Evolutionary conservation across 257 asterid species (phyloP), one percentile per base, ranked within the genome.

Genomic region (Capsicum baccatum): DNA sequence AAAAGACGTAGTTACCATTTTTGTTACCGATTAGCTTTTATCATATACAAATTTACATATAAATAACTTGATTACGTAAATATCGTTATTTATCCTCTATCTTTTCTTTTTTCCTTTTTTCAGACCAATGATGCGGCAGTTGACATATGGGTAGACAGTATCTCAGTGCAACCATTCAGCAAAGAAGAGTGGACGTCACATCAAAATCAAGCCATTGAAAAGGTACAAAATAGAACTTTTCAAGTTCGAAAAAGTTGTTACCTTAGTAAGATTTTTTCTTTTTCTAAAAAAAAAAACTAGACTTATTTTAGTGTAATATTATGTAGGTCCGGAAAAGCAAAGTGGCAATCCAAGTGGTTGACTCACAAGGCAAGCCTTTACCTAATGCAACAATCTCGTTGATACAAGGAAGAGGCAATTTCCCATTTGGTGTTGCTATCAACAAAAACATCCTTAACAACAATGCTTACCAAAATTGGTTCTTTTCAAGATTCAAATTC

Each of bases 131-230:
- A 88, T 84, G 19, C 85, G 8, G 10, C 52, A 3, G 81, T 74
- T 60, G 86, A 86, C 50, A 52, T 88, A 78, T 86, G 86, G 86
- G 87, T 57, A 0, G 89, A 86, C 80, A 91, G 91, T 79, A 87
- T 93, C 64, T 93, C 97, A 1, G n/a, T 93, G 81, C 92, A 93
- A 84, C 89, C 93, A 15, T 93, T 93, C 86, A 93, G 92, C 17
- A 84, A 87, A 54, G 79, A 88, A 8, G 90, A 92, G 86, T 93
- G 97, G 96, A 83, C 83, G 26, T 52, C 87, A 5, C 92, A 92
- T 81, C 96, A 92, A 85, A 88, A 87, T 0, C 42, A 89, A 19
- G 91, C 83, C 73, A 89, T 91, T 44, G 92, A 91, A 79, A 52
- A 89, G 93, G 97, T 90, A 12, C 8, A 17, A 47, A 15, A 16